Conservation (phyloP, 2,329 filamentous ascomycete genomes). For the Ophiosphaerella herpotricha region DNA sequence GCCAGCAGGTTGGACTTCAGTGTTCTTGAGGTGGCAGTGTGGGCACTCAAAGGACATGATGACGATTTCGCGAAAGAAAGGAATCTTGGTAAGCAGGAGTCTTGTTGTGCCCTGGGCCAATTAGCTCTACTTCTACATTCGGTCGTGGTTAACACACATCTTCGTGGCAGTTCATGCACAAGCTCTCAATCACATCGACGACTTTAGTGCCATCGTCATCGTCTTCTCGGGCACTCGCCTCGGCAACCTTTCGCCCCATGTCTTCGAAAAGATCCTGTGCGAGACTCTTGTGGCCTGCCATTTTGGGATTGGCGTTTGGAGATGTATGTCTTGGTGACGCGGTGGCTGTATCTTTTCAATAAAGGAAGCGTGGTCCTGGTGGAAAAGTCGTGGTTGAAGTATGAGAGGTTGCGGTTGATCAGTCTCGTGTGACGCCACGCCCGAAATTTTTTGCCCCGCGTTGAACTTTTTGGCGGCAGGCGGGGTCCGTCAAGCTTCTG, state of each 20-base stretch:
- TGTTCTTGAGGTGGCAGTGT: conserved; percentile 86
- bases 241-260: conserved; percentile 56
- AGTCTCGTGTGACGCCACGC: conserved; percentile 22
- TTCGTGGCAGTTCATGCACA: conserved; percentile 61
- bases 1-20: conserved; percentile 90
- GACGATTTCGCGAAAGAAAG: conserved; percentile 96
- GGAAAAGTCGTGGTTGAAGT: conserved; percentile 9
- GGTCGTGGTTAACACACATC: conserved; percentile 39
- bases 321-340: conserved; percentile 1
- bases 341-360: background rate
- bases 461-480: conserved; percentile 15
- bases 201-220: conserved; percentile 51
- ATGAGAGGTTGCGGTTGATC: background rate
- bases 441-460: conserved; percentile 43
- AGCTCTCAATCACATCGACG: conserved; percentile 58
- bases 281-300: conserved; percentile 45
- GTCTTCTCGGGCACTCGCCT: conserved; percentile 42
- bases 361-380: background rate
- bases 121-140: conserved; percentile 18
- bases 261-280: conserved; percentile 58
- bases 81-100: conserved; percentile 87
- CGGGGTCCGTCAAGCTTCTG: conserved; percentile 30
- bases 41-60: conserved; percentile 96
- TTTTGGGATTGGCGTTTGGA: conserved; percentile 16
- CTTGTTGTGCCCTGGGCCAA: conserved; percentile 74